Evolutionary conservation across 2,329 filamentous ascomycete genomes (phyloP).

Genomic region (Microsporum canis): DNA sequence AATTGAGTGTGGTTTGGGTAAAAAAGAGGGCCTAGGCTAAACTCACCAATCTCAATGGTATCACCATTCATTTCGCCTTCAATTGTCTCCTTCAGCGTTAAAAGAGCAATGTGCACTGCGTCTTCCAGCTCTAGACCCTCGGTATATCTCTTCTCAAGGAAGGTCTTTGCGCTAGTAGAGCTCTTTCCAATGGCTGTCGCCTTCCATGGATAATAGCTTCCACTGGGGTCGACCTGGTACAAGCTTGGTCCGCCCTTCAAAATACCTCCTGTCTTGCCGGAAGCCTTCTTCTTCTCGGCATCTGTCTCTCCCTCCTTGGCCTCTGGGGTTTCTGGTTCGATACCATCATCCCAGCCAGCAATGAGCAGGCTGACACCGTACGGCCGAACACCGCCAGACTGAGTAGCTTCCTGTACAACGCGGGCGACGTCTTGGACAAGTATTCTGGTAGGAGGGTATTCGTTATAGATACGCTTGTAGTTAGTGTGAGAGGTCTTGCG

Average conservation of each 20-base stretch:
- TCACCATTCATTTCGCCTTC: constrained; percentile 99
- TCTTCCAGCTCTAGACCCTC: constrained; percentile 95
- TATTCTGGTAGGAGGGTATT: constrained; percentile 99
- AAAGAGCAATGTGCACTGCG: constrained; percentile 91
- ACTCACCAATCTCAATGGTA: constrained; percentile 89
- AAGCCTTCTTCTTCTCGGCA: constrained; percentile 56
- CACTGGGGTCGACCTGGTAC: constrained; percentile 98
- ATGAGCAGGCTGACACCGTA: constrained; percentile 94
- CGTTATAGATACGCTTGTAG: constrained; percentile 99
- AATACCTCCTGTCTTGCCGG: constrained; percentile 86
- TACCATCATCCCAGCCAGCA: constrained; percentile 94
- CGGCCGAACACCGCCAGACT: constrained; percentile 91
- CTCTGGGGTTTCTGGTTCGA: constrained; percentile 69
- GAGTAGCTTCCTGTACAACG: constrained; percentile 97
- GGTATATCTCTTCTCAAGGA: constrained; percentile 97
- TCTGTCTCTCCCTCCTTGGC: constrained; percentile 45
- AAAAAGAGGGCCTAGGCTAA: neutral
- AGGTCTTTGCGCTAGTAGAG: constrained; percentile 95
- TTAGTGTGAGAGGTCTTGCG: constrained; percentile 95
- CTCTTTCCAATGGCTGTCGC: constrained; percentile 98
- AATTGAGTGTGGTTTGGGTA: constrained; percentile 8
- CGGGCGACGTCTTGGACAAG: constrained; percentile 95
- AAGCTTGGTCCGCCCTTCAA: constrained; percentile 92
- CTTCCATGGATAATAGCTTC: constrained; percentile 99
- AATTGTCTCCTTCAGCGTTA: constrained; percentile 98